phyloP scores from a whole-genome alignment of 2,329 filamentous ascomycete species.

The Hymenoscyphus occultus region DNA sequence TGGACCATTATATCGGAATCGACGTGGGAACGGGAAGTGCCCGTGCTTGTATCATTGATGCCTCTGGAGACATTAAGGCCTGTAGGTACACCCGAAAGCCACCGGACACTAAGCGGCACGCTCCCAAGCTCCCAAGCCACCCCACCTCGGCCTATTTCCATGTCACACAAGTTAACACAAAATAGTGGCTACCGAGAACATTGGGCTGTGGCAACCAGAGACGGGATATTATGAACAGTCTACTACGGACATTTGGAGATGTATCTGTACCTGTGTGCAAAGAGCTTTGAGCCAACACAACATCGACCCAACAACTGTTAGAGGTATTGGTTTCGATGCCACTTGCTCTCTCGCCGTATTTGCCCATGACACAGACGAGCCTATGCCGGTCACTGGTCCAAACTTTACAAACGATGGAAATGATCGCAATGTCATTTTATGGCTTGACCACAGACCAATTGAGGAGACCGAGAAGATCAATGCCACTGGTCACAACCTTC shows the following conservation, averaged over 20 bases:
- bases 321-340: conserved; percentile 94
- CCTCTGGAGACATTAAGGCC: conserved; percentile 80
- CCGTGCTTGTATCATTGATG: conserved; percentile 91
- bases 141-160: not conserved
- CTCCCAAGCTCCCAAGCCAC: conserved; percentile 10
- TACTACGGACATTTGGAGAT: conserved; percentile 92
- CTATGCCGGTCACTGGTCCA: conserved; percentile 84
- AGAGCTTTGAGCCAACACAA: conserved; percentile 77
- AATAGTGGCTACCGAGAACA: conserved; percentile 65
- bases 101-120: conserved; percentile 8
- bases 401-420: conserved; percentile 77
- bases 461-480: conserved; percentile 94
- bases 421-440: conserved; percentile 92
- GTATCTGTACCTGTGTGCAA: conserved; percentile 86
- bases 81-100: conserved; percentile 22
- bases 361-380: conserved; percentile 82
- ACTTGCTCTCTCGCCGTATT: conserved; percentile 98
- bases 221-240: conserved; percentile 91
- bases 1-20: conserved; percentile 74
- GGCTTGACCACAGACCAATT: conserved; percentile 92
- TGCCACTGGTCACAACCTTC: conserved; percentile 82
- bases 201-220: conserved; percentile 77
- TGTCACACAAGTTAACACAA: conserved; percentile 13
- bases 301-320: conserved; percentile 71
- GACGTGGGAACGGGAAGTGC: conserved; percentile 97